Conservation (phyloP, 2,329 filamentous ascomycete species). For the Alternaria sp. region DNA sequence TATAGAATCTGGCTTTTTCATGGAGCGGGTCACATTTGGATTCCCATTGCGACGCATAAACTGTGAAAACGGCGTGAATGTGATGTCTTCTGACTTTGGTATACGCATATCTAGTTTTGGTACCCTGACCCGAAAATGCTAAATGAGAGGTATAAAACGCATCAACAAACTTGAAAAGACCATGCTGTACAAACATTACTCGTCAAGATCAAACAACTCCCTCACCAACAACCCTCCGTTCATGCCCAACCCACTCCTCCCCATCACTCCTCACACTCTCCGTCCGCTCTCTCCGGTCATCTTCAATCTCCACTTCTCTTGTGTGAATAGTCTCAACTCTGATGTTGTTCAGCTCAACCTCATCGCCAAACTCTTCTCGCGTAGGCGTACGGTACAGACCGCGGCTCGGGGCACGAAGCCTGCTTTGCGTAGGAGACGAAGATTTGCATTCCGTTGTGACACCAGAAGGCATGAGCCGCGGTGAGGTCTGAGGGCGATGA, state of each 20-base stretch:
- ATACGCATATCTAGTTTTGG: not conserved
- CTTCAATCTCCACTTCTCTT: constrained; percentile 19
- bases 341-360: constrained; percentile 30
- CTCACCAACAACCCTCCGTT: constrained; percentile 2
- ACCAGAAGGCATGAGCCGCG: not conserved
- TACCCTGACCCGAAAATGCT: not conserved
- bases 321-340: constrained; percentile 26
- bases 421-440: not conserved
- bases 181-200: not conserved
- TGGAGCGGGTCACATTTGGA: not conserved
- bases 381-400: not conserved
- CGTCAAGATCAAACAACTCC: not conserved
- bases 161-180: not conserved
- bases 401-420: not conserved
- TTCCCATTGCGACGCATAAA: not conserved
- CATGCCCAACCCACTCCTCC: constrained; percentile 1
- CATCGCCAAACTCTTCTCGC: constrained; percentile 18
- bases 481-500: not conserved
- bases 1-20: not conserved
- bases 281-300: constrained; percentile 4
- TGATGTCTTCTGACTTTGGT: not conserved
- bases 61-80: not conserved
- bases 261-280: constrained; percentile 7
- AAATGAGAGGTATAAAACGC: not conserved
- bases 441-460: constrained; percentile 6